Percentiles rank a stretch among this genome's conserved stretches.
Evolutionary conservation across 768 basidiomycete species (phyloP).

Genomic region (Dioszegia hungarica): DNA sequence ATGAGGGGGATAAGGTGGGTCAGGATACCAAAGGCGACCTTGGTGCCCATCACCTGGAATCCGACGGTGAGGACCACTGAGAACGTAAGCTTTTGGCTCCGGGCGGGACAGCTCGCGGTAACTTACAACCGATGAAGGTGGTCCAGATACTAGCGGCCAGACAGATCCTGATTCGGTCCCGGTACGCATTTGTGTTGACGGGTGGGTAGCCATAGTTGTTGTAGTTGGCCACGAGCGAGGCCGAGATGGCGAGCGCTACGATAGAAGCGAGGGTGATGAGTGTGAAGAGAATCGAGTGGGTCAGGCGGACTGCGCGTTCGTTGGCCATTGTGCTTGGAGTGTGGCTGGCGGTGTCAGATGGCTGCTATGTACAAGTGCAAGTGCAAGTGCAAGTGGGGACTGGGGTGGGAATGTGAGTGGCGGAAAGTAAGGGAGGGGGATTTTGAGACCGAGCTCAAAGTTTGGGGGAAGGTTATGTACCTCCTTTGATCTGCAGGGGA

Average conservation of each 20-base stretch:
- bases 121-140: constrained; percentile 37
- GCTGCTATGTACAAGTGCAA: not conserved
- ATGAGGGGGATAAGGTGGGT: constrained; percentile 40
- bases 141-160: constrained; percentile 43
- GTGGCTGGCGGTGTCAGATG: not conserved
- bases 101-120: too few relatives aligned
- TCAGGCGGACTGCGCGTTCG: constrained; percentile 33
- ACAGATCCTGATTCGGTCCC: constrained; percentile 47
- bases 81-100: not conserved
- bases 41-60: constrained; percentile 31
- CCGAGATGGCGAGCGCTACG: constrained; percentile 43
- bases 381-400: not conserved
- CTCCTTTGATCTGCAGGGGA: too few relatives aligned
- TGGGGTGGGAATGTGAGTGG: not conserved
- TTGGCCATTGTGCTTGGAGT: constrained; percentile 30
- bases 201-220: constrained; percentile 34
- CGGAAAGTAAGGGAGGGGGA: too few relatives aligned
- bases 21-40: constrained; percentile 45
- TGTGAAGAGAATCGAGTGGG: constrained; percentile 39
- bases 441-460: too few relatives aligned
- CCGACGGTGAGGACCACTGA: constrained; percentile 45
- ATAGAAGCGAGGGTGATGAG: constrained; percentile 39
- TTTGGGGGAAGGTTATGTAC: too few relatives aligned
- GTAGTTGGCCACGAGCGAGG: constrained; percentile 32
- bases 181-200: constrained; percentile 32